Evolutionary conservation across 352 stramenopile genomes (phyloP), one percentile per base, ranked within the genome.

Genomic region (Aphanomyces invadans): DNA sequence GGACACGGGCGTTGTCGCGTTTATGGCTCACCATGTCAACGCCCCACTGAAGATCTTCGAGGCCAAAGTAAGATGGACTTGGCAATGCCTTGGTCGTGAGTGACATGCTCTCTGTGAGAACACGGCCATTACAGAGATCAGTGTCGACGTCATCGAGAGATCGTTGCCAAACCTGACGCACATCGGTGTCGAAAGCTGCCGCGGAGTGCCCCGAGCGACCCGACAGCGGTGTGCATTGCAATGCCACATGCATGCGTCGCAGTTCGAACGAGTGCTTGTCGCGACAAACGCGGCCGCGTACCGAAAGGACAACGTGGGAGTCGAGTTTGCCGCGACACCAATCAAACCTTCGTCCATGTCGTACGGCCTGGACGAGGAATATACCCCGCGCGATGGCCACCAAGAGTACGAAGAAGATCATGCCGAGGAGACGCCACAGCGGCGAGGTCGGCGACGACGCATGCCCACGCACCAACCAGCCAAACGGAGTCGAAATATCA

Each of bases 241-340:
- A 33, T 57, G 49, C n/a, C 49, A 57, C 29, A 21, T 7, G 5
- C 21, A 57, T n/a, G 29, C 21, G 21, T 38, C 12, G 19, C 4
- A 11, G 0, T 57, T 36, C 29, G 49, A 57, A 26, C 49, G 49
- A 12, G 49, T 57, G 12, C 23, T 57, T 4, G 29, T 57, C 19
- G 49, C 49, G 11, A 57, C 49, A n/a, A 57, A 57, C n/a, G 49
- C 49, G 9, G n/a, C 21, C 12, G 49, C 49, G 29, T 57, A 57
- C 49, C 21, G 12, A 7, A 32, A 57, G 12, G 49, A 57, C 29
- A 57, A 57, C 25, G 19, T n/a, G 15, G 49, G 25, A n/a, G 49
- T 57, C 49, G 49, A 33, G 5, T 33, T 57, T 5, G 15, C 23
- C 25, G 15, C 49, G 4, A 57, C 29, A 26, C 21, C 21, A n/a